Evolutionary conservation across 2,329 filamentous ascomycete genomes (phyloP).

Genomic region (Exserohilum rostratum): DNA sequence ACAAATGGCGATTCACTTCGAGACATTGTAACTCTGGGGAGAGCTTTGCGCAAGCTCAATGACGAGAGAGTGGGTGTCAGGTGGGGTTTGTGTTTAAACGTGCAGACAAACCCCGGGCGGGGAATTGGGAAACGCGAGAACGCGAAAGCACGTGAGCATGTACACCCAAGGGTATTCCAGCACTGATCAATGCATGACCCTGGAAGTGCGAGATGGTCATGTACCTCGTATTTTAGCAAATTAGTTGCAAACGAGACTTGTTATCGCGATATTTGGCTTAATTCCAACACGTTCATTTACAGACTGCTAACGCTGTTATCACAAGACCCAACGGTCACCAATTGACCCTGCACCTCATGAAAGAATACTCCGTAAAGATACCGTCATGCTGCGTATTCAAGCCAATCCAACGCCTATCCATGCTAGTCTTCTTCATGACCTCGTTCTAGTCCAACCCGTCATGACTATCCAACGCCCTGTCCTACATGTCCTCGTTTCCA

Average conservation of each 20-base stretch:
- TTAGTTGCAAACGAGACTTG: no score
- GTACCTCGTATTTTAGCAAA: no score
- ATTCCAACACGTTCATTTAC: no score
- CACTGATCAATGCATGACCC: neutral
- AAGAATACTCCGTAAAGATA: neutral
- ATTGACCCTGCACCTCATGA: neutral
- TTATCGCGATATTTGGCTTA: no score
- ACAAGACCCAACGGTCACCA: neutral
- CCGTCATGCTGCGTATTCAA: neutral
- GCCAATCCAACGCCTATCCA: neutral
- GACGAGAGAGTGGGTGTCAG: neutral
- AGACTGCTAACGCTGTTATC: no score
- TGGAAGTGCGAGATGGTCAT: no score
- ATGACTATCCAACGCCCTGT: neutral
- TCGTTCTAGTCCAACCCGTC: neutral
- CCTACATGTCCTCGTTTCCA: neutral
- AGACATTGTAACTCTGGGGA: slow-evolving; percentile 14
- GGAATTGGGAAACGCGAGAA: slow-evolving; percentile 20
- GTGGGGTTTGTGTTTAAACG: neutral
- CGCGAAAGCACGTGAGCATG: slow-evolving; percentile 27
- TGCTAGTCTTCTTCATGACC: neutral
- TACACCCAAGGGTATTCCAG: neutral
- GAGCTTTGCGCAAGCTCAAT: neutral
- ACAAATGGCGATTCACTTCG: slow-evolving; percentile 22
- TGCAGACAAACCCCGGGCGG: slow-evolving; percentile 3